Percentiles rank a stretch among this genome's conserved stretches.
phyloP scores from a whole-genome alignment of 177 flowering plant species.

The Vitis hybrid region DNA sequence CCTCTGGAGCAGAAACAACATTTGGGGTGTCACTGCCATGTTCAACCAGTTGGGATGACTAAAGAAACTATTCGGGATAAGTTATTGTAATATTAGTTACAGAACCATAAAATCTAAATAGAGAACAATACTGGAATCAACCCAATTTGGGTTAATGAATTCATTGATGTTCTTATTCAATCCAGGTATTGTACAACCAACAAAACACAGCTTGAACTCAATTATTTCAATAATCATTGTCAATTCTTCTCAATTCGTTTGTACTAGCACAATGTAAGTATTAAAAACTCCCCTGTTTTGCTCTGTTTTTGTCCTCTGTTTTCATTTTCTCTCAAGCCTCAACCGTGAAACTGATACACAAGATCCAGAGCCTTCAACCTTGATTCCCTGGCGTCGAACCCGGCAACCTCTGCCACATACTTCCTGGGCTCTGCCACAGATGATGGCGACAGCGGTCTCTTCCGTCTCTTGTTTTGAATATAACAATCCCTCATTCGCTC shows the following conservation, averaged over 20 bases:
- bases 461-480: conserved; percentile 59
- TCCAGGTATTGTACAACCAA: background rate
- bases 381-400: conserved; percentile 16
- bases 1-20: background rate
- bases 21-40: background rate
- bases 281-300: conserved; percentile 2
- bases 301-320: background rate
- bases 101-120: no score
- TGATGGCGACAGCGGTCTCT: conserved; percentile 58
- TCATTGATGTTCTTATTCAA: no score
- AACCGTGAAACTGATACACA: conserved; percentile 68
- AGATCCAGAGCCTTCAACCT: conserved; percentile 59
- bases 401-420: conserved; percentile 23
- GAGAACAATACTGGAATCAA: no score
- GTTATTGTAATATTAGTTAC: no score
- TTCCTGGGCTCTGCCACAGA: conserved; percentile 34
- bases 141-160: no score
- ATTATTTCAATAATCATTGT: background rate
- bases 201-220: background rate
- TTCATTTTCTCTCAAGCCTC: conserved; percentile 4
- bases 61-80: no score
- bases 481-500: conserved; percentile 58
- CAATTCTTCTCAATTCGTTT: background rate
- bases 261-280: background rate
- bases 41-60: background rate